Conservation (phyloP, 192 early-diverging fungal genomes). For the Gamsiella multidivaricata region DNA sequence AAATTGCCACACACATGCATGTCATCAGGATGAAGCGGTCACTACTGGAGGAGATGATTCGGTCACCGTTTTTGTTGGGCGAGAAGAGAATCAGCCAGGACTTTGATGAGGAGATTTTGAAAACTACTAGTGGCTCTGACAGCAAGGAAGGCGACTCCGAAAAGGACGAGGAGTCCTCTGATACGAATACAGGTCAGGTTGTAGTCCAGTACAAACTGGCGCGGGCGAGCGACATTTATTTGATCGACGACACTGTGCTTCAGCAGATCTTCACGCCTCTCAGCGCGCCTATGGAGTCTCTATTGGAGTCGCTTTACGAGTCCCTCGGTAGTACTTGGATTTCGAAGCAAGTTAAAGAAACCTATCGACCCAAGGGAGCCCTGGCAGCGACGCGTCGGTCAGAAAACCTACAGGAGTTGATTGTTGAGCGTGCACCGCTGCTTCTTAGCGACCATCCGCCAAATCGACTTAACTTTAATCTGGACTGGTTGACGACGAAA, state of each 20-base stretch:
- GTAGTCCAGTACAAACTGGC: conserved; percentile 74
- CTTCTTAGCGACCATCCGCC: conserved; percentile 74
- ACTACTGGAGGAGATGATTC: conserved; percentile 70
- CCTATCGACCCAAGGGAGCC: conserved; percentile 60
- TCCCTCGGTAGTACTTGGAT: conserved; percentile 74
- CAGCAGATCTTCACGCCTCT: conserved; percentile 81
- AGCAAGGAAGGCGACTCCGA: conserved; percentile 10
- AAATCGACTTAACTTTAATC: conserved; percentile 59
- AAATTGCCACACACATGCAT: conserved; percentile 75
- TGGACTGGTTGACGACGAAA: conserved; percentile 66
- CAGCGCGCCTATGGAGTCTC: conserved; percentile 74
- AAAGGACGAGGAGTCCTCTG: conserved; percentile 18
- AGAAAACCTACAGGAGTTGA: conserved; percentile 66
- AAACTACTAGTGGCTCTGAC: background rate
- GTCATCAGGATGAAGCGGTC: conserved; percentile 52
- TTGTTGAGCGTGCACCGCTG: conserved; percentile 81
- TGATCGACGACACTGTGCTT: conserved; percentile 82
- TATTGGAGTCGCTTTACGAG: conserved; percentile 77
- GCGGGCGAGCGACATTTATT: conserved; percentile 74
- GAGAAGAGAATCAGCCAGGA: conserved; percentile 58
- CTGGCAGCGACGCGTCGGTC: conserved; percentile 57
- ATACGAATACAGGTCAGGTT: conserved; percentile 35
- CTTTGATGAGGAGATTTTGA: background rate
- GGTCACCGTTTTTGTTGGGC: conserved; percentile 71
- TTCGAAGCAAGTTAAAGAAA: conserved; percentile 70